Evolutionary conservation across 1,284 basidiomycete genomes (phyloP).

Genomic region (Cryptococcus hybrid): DNA sequence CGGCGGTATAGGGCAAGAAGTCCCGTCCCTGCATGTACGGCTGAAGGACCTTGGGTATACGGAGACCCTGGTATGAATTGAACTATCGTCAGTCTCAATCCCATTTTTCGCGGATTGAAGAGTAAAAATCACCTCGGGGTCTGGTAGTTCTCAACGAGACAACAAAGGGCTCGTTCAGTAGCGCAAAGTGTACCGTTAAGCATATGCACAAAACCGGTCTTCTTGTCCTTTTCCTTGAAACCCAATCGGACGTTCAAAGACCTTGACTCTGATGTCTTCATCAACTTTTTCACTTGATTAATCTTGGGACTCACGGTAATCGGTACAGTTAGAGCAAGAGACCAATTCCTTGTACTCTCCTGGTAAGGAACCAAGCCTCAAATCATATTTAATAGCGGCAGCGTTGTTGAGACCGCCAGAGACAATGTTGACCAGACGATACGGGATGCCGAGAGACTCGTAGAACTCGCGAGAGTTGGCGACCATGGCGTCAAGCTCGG

Average conservation of each 20-base stretch:
- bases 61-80: constrained; percentile 63
- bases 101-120: constrained; percentile 27
- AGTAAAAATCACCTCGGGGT: constrained; percentile 67
- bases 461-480: constrained; percentile 90
- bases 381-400: constrained; percentile 93
- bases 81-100: not conserved
- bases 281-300: not conserved
- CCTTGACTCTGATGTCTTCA: constrained; percentile 66
- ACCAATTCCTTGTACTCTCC: constrained; percentile 91
- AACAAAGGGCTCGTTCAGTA: constrained; percentile 93
- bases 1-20: constrained; percentile 72
- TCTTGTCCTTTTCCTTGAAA: constrained; percentile 76
- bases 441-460: constrained; percentile 86
- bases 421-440: constrained; percentile 93
- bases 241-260: constrained; percentile 87
- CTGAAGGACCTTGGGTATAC: constrained; percentile 81
- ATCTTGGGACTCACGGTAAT: constrained; percentile 70
- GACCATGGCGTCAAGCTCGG: constrained; percentile 90
- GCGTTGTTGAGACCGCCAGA: constrained; percentile 96
- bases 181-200: constrained; percentile 96
- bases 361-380: constrained; percentile 99
- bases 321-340: constrained; percentile 89
- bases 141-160: constrained; percentile 98
- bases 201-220: constrained; percentile 95
- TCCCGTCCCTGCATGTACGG: constrained; percentile 96